Evolutionary conservation across 2,329 filamentous ascomycete species (phyloP).

Genomic region (Alternaria arborescens): DNA sequence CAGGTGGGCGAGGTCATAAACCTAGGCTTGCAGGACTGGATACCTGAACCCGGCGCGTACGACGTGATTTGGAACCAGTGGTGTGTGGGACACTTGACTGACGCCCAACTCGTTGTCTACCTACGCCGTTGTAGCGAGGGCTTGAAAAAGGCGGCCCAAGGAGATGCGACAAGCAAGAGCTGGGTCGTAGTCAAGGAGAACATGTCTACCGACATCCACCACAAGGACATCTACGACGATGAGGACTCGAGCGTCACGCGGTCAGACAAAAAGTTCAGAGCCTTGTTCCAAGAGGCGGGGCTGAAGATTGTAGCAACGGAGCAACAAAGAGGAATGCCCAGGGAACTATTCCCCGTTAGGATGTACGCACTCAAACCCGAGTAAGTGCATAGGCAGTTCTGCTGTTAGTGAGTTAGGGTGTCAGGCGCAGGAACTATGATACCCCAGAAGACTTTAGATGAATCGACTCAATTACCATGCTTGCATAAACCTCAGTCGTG

Average conservation of each 20-base stretch:
- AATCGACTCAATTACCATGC: background rate
- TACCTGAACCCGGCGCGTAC: constrained; percentile 62
- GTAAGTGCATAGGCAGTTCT: constrained; percentile 12
- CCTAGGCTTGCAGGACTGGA: constrained; percentile 78
- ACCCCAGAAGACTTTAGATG: constrained; percentile 5
- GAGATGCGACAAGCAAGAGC: constrained; percentile 51
- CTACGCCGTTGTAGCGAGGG: constrained; percentile 67
- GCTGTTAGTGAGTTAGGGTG: background rate
- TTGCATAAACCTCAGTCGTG: background rate
- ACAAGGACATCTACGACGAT: constrained; percentile 76
- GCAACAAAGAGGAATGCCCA: constrained; percentile 68
- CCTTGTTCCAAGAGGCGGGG: constrained; percentile 74
- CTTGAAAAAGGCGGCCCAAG: constrained; percentile 49
- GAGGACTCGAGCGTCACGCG: constrained; percentile 81
- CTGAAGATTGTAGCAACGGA: constrained; percentile 62
- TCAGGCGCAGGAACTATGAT: constrained; percentile 14
- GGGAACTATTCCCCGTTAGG: constrained; percentile 74
- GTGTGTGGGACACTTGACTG: constrained; percentile 85
- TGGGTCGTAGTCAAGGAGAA: constrained; percentile 86
- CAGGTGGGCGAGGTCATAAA: constrained; percentile 73
- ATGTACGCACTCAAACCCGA: constrained; percentile 78
- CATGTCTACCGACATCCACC: constrained; percentile 61
- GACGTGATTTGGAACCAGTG: constrained; percentile 90
- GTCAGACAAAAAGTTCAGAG: constrained; percentile 74
- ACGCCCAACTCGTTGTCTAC: constrained; percentile 74